A percentile compares a stretch with the other conserved stretches of the same genome.
Conservation (phyloP, 208 protist species). For the Plasmodiophora brassicae region DNA sequence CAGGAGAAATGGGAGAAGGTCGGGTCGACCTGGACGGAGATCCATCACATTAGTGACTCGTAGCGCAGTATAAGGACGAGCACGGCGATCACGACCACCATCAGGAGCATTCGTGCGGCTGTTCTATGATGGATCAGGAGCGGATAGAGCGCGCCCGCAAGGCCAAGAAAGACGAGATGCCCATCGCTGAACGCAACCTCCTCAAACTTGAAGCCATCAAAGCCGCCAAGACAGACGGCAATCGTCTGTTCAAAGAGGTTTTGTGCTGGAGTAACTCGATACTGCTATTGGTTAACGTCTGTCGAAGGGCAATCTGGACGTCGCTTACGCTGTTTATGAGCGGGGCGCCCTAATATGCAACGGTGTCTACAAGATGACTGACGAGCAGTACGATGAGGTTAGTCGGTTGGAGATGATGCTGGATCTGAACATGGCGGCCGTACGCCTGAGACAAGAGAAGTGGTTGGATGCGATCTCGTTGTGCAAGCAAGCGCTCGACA, state of each 20-base stretch:
- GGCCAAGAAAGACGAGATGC: neutral
- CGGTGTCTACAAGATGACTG: neutral
- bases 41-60: too few species aligned
- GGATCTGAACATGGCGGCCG: neutral
- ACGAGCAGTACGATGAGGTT: neutral
- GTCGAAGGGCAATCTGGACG: neutral
- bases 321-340: neutral
- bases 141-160: neutral
- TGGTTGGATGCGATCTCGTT: neutral
- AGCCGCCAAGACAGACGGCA: slow-evolving; percentile 6
- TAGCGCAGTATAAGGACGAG: neutral
- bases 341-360: slow-evolving; percentile 5
- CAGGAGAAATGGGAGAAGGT: neutral
- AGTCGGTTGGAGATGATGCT: neutral
- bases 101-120: neutral
- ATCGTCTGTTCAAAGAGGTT: slow-evolving; percentile 30
- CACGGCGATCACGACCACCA: neutral
- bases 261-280: too few species aligned
- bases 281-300: too few species aligned
- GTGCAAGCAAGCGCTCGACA: neutral
- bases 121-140: neutral
- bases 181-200: neutral
- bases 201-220: slow-evolving; percentile 16
- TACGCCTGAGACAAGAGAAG: neutral
- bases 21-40: too few species aligned